Conservation (phyloP, 257 asterid genomes). For the Solanum chiquidenum region DNA sequence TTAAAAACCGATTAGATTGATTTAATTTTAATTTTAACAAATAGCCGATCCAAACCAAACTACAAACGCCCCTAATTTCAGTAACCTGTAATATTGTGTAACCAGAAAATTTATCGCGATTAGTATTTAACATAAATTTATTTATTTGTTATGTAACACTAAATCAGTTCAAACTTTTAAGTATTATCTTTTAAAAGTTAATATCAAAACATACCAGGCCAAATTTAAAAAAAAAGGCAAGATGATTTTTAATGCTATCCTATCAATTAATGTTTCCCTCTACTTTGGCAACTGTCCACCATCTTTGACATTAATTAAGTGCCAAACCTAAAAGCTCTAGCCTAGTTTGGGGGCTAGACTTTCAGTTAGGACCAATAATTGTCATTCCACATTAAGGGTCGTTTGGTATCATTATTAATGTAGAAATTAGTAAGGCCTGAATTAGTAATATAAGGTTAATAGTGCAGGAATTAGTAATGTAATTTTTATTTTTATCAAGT, state of each 20-base stretch:
- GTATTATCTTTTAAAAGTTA: not conserved
- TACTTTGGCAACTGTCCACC: not conserved
- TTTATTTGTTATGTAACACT: no score
- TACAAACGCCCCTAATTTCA: no score
- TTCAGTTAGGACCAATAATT: not conserved
- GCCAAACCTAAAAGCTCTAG: not conserved
- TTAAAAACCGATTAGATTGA: no score
- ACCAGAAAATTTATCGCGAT: not conserved
- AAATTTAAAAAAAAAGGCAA: not conserved
- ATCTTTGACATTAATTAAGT: not conserved
- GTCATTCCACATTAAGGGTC: not conserved
- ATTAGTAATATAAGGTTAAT: no score
- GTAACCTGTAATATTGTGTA: not conserved
- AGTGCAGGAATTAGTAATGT: no score
- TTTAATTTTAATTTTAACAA: no score
- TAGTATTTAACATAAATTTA: no score
- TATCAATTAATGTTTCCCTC: not conserved
- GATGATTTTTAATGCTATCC: not conserved
- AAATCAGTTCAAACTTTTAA: no score
- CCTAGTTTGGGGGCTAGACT: not conserved
- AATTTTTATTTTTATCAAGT: no score
- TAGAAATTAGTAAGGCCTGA: no score
- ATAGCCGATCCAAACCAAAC: no score
- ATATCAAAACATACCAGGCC: not conserved
- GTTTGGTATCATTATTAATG: no score